Percentiles rank a stretch among this genome's conserved stretches.
These are phyloP conservation scores for Jatropha curcas DNA, from an alignment of 345 rosid genomes.

Conservation along the genomic window DNA sequence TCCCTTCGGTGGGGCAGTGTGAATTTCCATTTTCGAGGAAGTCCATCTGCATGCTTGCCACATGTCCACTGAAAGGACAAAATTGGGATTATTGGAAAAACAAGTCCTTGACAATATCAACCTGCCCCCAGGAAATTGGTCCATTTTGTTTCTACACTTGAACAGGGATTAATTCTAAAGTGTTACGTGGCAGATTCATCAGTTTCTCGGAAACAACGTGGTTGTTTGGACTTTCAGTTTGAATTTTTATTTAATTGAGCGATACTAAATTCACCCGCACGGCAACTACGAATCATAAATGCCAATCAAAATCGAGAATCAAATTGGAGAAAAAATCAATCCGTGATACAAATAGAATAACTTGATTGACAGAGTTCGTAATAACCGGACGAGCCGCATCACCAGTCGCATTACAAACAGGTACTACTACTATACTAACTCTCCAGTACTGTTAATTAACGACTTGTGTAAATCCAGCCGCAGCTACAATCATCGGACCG, in stretches of 20 bases:
- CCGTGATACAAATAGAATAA: too few species aligned
- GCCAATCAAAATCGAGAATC: not conserved
- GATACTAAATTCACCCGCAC: not conserved
- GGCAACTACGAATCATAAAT: not conserved
- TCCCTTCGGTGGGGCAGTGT: not conserved
- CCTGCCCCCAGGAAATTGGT: too few species aligned
- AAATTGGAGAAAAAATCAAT: not conserved
- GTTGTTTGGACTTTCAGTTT: not conserved
- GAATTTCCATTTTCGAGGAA: not conserved
- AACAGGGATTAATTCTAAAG: too few species aligned
- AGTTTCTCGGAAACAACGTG: not conserved
- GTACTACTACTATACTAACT: too few species aligned
- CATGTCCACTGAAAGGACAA: not conserved
- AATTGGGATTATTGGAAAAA: too few species aligned
- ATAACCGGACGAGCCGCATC: not conserved
- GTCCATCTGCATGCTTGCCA: not conserved
- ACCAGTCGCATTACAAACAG: too few species aligned
- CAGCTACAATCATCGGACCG: slow-evolving; percentile 19
- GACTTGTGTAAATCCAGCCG: slow-evolving; percentile 2
- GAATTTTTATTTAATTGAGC: too few species aligned
- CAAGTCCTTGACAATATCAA: too few species aligned
- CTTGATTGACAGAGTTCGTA: not conserved
- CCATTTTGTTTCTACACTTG: not conserved
- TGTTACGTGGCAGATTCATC: not conserved
- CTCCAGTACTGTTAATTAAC: not conserved